Evolutionary conservation across 768 basidiomycete species (phyloP).

Genomic region (Austroboletus eburneus): DNA sequence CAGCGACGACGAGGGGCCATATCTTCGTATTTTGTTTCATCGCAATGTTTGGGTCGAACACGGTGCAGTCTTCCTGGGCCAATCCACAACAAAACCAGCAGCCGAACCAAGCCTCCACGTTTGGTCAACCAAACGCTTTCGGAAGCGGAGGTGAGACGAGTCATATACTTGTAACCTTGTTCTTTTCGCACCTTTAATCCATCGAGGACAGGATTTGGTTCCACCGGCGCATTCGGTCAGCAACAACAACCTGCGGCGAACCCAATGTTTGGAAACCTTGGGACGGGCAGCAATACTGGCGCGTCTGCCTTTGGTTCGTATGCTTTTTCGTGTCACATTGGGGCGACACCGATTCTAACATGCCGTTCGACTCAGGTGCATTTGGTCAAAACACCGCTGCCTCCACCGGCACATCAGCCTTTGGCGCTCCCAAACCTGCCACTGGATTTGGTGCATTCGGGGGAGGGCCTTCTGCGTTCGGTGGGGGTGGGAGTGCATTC

Average conservation of each 20-base stretch:
- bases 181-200: slow-evolving; percentile 22
- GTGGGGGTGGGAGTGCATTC: slow-evolving; percentile 41
- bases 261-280: slow-evolving; percentile 75
- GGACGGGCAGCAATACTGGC: slow-evolving; percentile 31
- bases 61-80: slow-evolving; percentile 61
- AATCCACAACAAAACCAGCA: slow-evolving; percentile 63
- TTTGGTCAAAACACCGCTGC: slow-evolving; percentile 39
- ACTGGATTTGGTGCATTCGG: slow-evolving; percentile 77
- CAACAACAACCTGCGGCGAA: slow-evolving; percentile 67
- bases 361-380: slow-evolving; percentile 29
- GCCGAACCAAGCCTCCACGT: slow-evolving; percentile 50
- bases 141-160: slow-evolving; percentile 44
- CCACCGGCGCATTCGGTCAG: slow-evolving; percentile 56
- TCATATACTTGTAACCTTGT: slow-evolving; percentile 27
- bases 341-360: background rate
- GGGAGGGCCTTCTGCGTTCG: slow-evolving; percentile 51
- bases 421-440: slow-evolving; percentile 65
- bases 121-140: slow-evolving; percentile 69
- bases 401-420: slow-evolving; percentile 41
- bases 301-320: slow-evolving; percentile 36
- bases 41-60: slow-evolving; percentile 58
- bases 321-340: slow-evolving; percentile 3
- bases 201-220: slow-evolving; percentile 48
- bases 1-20: slow-evolving; percentile 23
- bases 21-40: slow-evolving; percentile 11